Evolutionary conservation across 495 filamentous ascomycete genomes (phyloP), one percentile per base, ranked within the genome.

Genomic region (Penicillium salamii): DNA sequence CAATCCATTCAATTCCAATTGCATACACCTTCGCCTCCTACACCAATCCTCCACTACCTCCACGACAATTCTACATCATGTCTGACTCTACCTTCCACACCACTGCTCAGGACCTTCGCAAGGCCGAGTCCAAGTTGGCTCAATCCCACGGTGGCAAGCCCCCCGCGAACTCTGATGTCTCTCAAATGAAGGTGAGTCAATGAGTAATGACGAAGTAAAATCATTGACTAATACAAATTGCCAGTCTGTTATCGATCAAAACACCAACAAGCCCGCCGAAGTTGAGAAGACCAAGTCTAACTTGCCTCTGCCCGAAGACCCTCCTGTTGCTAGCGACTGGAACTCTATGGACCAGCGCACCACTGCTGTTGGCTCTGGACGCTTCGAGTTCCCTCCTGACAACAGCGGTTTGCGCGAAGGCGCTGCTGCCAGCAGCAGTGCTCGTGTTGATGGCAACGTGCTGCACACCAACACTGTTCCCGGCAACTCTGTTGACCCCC

Each of bases 261-360:
- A 68, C 57, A 72, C 64, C 47, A 41, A 74, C 72, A 90, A 90
- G 65, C 57, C 70, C 44, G 67, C 81, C 36, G 70, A 84, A 67
- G 85, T 90, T 54, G 83, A 83, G 15, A 65, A 86, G 59, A 72
- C 69, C 60, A 73, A 82, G 66, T 65, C 83, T 58, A 88, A 89
- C 68, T 81, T 95, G 17, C 88, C 87, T 24, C 78, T 92, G 37
- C 89, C 89, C 11, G 86, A 92, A 2, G 70, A 91, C 31, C 88
- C 89, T 4, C 88, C 89, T 0, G 68, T 71, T 12, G 66, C 81
- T 15, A 86, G 86, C n/a, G 89, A 88, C 68, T 91, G 81, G 81
- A 83, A 89, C 61, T 86, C 85, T 6, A 71, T 76, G 43, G 88
- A 91, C 49, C 73, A 74, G 35, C 72, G 81, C 48, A 86, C 71